Evolutionary conservation across 768 basidiomycete genomes (phyloP).

Genomic region (Lactifluus pinguis): DNA sequence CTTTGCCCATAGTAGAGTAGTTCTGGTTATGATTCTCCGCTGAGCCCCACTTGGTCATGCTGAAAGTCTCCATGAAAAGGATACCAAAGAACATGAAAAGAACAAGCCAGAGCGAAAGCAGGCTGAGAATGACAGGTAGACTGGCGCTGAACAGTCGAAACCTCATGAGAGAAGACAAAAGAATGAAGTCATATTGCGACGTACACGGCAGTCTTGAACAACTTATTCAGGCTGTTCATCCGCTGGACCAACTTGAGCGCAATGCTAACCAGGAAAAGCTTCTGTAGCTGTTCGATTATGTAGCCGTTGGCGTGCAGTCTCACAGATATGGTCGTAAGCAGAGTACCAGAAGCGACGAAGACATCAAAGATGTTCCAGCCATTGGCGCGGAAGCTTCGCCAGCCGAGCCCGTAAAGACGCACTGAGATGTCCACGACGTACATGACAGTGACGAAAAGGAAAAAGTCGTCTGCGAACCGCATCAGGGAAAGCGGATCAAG

Average conservation of each 20-base stretch:
- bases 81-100: slow-evolving; percentile 90
- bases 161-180: neutral
- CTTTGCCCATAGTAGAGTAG: slow-evolving; percentile 67
- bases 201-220: slow-evolving; percentile 94
- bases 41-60: slow-evolving; percentile 76
- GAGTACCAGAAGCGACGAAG: slow-evolving; percentile 68
- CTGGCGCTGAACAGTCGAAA: slow-evolving; percentile 48
- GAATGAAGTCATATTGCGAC: slow-evolving; percentile 26
- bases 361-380: slow-evolving; percentile 95
- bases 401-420: slow-evolving; percentile 78
- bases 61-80: slow-evolving; percentile 83
- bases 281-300: slow-evolving; percentile 59
- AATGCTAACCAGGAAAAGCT: slow-evolving; percentile 87
- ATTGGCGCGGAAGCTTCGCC: slow-evolving; percentile 74
- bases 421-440: slow-evolving; percentile 72
- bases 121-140: slow-evolving; percentile 74
- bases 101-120: slow-evolving; percentile 82
- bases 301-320: slow-evolving; percentile 45
- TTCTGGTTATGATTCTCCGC: slow-evolving; percentile 64
- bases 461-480: slow-evolving; percentile 54
- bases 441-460: slow-evolving; percentile 59
- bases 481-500: neutral
- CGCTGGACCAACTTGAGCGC: slow-evolving; percentile 91
- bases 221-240: slow-evolving; percentile 79
- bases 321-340: slow-evolving; percentile 73